Conservation (phyloP, 2,329 filamentous ascomycete genomes). For the Verticillium zaregamsianum region DNA sequence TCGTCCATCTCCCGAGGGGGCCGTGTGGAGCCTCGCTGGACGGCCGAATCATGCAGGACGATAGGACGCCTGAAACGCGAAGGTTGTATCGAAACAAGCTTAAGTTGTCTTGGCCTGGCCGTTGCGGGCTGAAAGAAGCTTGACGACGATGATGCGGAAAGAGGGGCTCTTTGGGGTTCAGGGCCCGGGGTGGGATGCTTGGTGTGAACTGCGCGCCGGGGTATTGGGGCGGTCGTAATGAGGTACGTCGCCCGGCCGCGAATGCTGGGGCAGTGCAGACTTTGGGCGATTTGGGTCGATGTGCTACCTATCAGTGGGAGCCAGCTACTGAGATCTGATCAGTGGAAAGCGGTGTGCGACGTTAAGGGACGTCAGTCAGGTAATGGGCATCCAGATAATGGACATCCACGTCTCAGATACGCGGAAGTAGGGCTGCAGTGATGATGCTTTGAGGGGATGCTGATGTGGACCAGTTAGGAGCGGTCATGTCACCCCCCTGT, state of each 20-base stretch:
- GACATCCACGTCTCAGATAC: background rate
- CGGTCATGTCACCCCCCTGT: background rate
- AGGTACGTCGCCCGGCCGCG: background rate
- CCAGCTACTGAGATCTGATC: background rate
- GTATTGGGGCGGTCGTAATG: background rate
- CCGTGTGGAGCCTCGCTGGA: background rate
- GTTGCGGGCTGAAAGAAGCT: background rate
- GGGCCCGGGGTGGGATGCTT: background rate
- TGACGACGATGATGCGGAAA: background rate
- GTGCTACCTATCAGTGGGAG: background rate
- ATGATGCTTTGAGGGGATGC: background rate
- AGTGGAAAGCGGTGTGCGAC: background rate
- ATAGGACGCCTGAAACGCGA: background rate
- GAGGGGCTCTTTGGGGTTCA: background rate
- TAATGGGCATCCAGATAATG: background rate
- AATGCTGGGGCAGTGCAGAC: background rate
- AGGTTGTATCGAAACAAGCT: background rate
- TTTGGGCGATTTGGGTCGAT: background rate
- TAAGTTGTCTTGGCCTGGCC: background rate
- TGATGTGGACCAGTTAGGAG: background rate
- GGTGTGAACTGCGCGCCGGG: background rate
- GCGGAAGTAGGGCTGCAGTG: background rate
- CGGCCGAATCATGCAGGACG: background rate
- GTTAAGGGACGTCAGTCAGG: no score
- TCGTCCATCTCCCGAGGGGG: background rate